Evolutionary conservation across 129 eudicot species (phyloP), one percentile per base, ranked within the genome.

Genomic region (Flaveria robusta): DNA sequence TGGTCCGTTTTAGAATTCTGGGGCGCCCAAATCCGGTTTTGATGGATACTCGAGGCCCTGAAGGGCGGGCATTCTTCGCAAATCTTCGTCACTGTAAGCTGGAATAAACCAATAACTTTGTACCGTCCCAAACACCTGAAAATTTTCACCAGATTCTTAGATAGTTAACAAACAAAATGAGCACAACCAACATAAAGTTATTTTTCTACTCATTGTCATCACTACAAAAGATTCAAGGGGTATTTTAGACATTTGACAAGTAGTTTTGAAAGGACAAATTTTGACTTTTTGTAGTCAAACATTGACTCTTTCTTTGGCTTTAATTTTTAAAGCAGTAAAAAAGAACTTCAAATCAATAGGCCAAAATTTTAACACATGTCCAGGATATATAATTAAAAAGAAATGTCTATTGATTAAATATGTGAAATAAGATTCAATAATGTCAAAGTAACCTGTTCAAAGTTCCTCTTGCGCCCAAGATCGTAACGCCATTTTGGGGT

Each of bases 1-100:
- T 34, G 39, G 16, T 29, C 18, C 23, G 23, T 34, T 65, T 54
- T 84, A 93, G 84, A 90, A 87, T 75, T 88, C 96, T 87, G 83
- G 92, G 18, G 88, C 77, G 22, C 86, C 92, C 43, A 90, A 80
- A 45, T 93, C 96, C 3, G 95, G 96, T 71, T 90, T 93, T 80
- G 98, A 90, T 29, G 98, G 98, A 79, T 90, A 93, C 81, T 93
- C 98, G 26, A 93, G 83, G 64, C 98, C 98, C 72, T 93, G 95
- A 75, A 93, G 95, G 26, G 91, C 92, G 0, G 98, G 96, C 81
- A 90, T 90, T 70, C 89, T 80, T 82, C 96, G 82, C 45, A 90
- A 26, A 82, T 93, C 98, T 78, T 93, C 98, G 43, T 93, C 96
- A 20, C 92, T 76, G 67, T 93, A 93, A 31, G 87, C 78, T 34